Evolutionary conservation across 108 stramenopile species (phyloP).

Genomic region (Conticribra guillardii): DNA sequence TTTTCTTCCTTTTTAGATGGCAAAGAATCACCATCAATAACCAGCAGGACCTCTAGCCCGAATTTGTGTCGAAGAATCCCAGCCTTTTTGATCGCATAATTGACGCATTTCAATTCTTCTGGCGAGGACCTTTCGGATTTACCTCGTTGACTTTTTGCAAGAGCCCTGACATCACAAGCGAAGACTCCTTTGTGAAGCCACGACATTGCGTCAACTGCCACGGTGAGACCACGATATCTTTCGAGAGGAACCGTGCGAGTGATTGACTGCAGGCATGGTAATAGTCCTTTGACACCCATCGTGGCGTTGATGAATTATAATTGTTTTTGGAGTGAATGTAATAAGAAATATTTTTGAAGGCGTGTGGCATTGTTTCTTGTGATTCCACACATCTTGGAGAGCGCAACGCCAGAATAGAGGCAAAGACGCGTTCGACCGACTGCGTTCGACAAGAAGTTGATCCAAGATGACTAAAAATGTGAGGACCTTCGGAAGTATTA

Average conservation of each 20-base stretch:
- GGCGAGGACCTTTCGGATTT: slow-evolving; percentile 8
- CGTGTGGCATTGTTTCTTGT: too few relatives aligned
- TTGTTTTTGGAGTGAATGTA: too few relatives aligned
- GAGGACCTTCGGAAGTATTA: too few relatives aligned
- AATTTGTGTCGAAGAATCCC: slow-evolving; percentile 47
- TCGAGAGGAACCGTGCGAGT: slow-evolving; percentile 46
- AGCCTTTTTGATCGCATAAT: slow-evolving; percentile 56
- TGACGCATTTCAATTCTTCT: slow-evolving; percentile 48
- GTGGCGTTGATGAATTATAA: too few relatives aligned
- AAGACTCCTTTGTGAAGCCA: slow-evolving; percentile 60
- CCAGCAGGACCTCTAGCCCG: slow-evolving; percentile 67
- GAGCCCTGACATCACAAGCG: slow-evolving; percentile 46
- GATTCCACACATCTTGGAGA: too few relatives aligned
- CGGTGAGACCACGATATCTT: slow-evolving; percentile 55
- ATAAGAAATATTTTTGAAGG: too few relatives aligned
- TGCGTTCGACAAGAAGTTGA: too few relatives aligned
- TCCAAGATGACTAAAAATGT: too few relatives aligned
- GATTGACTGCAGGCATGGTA: slow-evolving; percentile 51
- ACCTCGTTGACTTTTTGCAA: slow-evolving; percentile 42
- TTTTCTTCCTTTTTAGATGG: slow-evolving; percentile 74
- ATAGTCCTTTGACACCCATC: slow-evolving; percentile 68
- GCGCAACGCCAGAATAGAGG: too few relatives aligned
- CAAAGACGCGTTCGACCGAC: too few relatives aligned
- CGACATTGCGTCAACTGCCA: slow-evolving; percentile 63
- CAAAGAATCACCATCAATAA: slow-evolving; percentile 80